A percentile compares a stretch with the other conserved stretches of the same genome.
These are phyloP conservation scores for Cladosporium sp. DNA, from an alignment of 2,329 filamentous ascomycete genomes.

Conservation along the genomic window DNA sequence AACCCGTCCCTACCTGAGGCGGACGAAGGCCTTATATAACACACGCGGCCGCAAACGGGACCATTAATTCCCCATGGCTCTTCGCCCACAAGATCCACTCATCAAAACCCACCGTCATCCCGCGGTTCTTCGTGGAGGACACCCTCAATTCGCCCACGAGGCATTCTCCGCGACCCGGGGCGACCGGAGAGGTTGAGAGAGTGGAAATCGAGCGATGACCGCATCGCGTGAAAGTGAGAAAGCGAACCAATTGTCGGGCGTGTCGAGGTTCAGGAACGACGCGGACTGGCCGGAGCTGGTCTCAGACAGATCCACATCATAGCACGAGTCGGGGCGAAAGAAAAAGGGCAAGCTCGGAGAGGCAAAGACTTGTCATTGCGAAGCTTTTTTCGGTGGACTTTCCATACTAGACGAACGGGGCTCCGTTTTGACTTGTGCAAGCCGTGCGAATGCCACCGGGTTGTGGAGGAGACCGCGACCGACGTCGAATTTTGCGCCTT, in stretches of 20 bases:
- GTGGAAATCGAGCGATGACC: constrained; percentile 7
- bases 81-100: constrained; percentile 5
- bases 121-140: no score
- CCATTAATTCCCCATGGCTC: constrained; percentile 5
- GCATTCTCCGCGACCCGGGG: not conserved
- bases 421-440: not conserved
- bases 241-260: not conserved
- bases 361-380: not conserved
- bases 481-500: not conserved
- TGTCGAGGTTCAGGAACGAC: not conserved
- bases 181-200: not conserved
- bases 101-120: constrained; percentile 11
- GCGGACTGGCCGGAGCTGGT: constrained; percentile 11
- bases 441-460: not conserved
- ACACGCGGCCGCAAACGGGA: not conserved
- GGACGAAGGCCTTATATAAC: not conserved
- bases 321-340: not conserved
- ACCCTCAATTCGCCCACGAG: constrained; percentile 7
- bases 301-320: constrained; percentile 10
- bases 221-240: not conserved
- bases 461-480: constrained; percentile 4
- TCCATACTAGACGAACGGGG: no score
- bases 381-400: constrained; percentile 2
- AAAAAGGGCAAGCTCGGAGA: constrained; percentile 8
- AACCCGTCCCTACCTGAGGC: not conserved